Evolutionary conservation across 23 red algal species (phyloP).

Genomic region (Gracilariopsis chorda): DNA sequence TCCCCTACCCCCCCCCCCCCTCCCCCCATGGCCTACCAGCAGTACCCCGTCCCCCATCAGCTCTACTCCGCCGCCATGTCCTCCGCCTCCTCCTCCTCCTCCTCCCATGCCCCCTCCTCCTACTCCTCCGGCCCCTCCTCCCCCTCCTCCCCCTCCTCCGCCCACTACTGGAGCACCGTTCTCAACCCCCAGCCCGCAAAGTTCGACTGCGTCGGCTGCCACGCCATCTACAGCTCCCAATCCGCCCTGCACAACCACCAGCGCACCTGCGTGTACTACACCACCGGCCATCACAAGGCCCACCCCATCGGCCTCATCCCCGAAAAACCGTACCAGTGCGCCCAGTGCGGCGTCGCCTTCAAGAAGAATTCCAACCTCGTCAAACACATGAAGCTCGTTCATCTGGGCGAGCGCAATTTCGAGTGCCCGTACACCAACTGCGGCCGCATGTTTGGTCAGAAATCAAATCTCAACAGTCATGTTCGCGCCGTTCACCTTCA

Average conservation of each 20-base stretch:
- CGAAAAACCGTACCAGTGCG: slow-evolving; percentile 57
- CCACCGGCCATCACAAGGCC: not conserved
- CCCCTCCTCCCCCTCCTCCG: not conserved
- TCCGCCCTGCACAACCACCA: slow-evolving; percentile 13
- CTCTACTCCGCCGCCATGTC: not conserved
- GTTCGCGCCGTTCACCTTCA: slow-evolving; percentile 53
- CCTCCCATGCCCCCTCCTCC: not conserved
- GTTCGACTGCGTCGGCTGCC: slow-evolving; percentile 16
- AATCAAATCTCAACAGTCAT: slow-evolving; percentile 67
- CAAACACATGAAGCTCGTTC: slow-evolving; percentile 69
- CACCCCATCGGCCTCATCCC: slow-evolving; percentile 24
- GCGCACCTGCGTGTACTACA: slow-evolving; percentile 15
- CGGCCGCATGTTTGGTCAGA: slow-evolving; percentile 57
- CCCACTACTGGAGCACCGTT: slow-evolving; percentile 34
- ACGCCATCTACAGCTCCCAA: slow-evolving; percentile 14
- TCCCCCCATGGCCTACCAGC: not conserved
- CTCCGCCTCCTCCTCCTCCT: not conserved
- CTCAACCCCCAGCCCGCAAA: not conserved
- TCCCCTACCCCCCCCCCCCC: not conserved
- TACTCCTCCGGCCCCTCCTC: not conserved
- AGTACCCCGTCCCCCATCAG: not conserved
- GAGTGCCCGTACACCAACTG: slow-evolving; percentile 31
- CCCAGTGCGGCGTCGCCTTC: slow-evolving; percentile 36
- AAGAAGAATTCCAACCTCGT: slow-evolving; percentile 71
- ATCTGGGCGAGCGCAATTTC: slow-evolving; percentile 51